Percentiles rank a stretch among this genome's conserved stretches.
phyloP scores from a whole-genome alignment of 116 monocot genomes.

The Posidonia oceanica region DNA sequence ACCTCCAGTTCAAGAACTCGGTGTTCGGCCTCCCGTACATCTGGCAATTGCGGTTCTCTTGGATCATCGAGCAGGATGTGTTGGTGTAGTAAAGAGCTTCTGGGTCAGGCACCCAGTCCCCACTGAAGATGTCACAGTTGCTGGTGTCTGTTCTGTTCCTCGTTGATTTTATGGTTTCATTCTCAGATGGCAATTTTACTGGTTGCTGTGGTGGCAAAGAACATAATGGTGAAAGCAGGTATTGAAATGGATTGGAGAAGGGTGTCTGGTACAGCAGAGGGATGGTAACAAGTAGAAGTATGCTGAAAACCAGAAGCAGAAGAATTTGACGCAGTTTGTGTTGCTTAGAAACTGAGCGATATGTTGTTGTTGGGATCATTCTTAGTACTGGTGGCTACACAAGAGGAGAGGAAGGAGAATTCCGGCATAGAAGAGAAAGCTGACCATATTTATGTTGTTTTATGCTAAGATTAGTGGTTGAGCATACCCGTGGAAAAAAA shows the following conservation, averaged over 20 bases:
- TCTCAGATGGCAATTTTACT: background rate
- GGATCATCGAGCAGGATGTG: conserved; percentile 21
- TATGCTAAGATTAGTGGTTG: background rate
- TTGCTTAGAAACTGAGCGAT: background rate
- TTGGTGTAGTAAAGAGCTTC: conserved; percentile 24
- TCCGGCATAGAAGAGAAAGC: background rate
- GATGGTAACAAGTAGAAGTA: background rate
- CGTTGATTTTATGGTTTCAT: background rate
- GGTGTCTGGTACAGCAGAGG: background rate
- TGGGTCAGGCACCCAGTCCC: conserved; percentile 18
- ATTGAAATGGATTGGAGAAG: background rate
- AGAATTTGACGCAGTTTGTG: background rate
- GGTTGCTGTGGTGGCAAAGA: background rate
- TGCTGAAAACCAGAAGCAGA: background rate
- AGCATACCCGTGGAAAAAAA: background rate
- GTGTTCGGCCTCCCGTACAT: conserved; percentile 27
- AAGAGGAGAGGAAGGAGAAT: background rate
- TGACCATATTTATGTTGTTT: background rate
- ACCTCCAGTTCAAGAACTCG: conserved; percentile 16
- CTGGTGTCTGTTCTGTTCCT: background rate
- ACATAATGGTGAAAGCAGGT: background rate
- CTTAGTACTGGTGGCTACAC: background rate
- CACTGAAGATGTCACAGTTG: conserved; percentile 13
- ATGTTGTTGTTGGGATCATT: background rate
- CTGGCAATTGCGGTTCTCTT: conserved; percentile 42